Evolutionary conservation across 257 asterid genomes (phyloP).

Genomic region (Forsythia suspensa): DNA sequence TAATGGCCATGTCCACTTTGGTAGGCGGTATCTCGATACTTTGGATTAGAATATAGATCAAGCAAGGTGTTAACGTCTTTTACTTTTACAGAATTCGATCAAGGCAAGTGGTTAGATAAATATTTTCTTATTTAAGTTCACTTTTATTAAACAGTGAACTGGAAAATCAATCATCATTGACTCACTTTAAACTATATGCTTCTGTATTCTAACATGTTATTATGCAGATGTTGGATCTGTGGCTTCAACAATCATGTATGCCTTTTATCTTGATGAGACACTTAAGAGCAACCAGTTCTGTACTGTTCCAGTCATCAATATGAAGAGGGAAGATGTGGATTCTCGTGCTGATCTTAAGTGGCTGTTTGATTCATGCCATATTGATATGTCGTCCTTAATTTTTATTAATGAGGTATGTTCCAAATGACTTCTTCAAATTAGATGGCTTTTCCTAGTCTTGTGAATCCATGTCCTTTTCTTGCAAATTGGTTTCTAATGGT

Average conservation of each 20-base stretch:
- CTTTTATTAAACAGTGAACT: neutral
- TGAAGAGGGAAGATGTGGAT: slow-evolving; percentile 59
- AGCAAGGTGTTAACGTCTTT: neutral
- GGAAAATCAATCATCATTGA: neutral
- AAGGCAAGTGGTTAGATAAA: neutral
- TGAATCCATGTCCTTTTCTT: neutral
- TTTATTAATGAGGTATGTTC: slow-evolving; percentile 72
- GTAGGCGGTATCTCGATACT: neutral
- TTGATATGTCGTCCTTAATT: slow-evolving; percentile 63
- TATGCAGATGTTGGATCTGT: slow-evolving; percentile 76
- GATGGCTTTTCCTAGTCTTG: neutral
- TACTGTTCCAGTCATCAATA: slow-evolving; percentile 75
- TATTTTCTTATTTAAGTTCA: neutral
- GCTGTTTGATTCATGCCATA: slow-evolving; percentile 71
- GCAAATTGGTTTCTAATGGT: slow-evolving; percentile 11
- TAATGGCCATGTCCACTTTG: neutral
- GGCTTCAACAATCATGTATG: slow-evolving; percentile 74
- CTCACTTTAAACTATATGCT: slow-evolving; percentile 11
- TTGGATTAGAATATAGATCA: slow-evolving; percentile 1
- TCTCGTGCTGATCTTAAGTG: slow-evolving; percentile 61
- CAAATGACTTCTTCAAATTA: neutral
- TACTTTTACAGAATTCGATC: slow-evolving; percentile 1
- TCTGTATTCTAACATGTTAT: slow-evolving; percentile 21
- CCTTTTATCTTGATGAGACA: slow-evolving; percentile 61
- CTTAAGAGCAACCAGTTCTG: slow-evolving; percentile 46